phyloP scores from a whole-genome alignment of 495 filamentous ascomycete genomes.

The Lepraria neglecta region DNA sequence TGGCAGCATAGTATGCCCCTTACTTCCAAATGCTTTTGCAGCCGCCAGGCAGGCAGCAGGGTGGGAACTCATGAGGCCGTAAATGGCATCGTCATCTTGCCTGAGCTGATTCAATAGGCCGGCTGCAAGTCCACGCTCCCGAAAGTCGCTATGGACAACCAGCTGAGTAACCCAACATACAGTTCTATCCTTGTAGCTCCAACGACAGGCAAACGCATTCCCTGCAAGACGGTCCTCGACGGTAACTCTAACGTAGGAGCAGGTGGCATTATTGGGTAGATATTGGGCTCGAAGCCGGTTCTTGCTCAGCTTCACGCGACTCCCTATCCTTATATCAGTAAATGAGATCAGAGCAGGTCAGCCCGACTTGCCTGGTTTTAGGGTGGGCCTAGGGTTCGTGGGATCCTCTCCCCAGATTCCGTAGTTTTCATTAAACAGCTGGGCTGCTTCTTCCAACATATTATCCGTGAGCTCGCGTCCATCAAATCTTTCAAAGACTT shows the following conservation, averaged over 20 bases:
- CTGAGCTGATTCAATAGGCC: slow-evolving; percentile 29
- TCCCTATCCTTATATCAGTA: slow-evolving; percentile 22
- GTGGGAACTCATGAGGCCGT: slow-evolving; percentile 35
- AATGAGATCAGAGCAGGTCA: no score
- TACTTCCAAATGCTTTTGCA: slow-evolving; percentile 30
- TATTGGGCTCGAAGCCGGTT: slow-evolving; percentile 26
- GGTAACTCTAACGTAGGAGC: slow-evolving; percentile 30
- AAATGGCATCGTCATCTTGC: slow-evolving; percentile 30
- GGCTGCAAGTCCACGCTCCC: slow-evolving; percentile 32
- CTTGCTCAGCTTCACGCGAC: slow-evolving; percentile 27
- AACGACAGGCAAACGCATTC: slow-evolving; percentile 36
- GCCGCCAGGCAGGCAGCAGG: slow-evolving; percentile 30
- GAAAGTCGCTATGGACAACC: slow-evolving; percentile 32
- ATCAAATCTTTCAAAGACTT: no score
- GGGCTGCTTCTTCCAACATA: no score
- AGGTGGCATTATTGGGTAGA: slow-evolving; percentile 23
- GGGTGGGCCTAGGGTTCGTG: no score
- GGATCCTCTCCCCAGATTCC: no score
- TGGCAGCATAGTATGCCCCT: no score
- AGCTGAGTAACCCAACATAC: slow-evolving; percentile 40
- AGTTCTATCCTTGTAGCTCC: slow-evolving; percentile 25
- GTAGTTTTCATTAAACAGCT: no score
- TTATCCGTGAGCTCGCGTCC: no score
- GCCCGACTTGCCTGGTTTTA: no score
- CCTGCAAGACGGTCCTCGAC: slow-evolving; percentile 34